Evolutionary conservation across 2,329 filamentous ascomycete species (phyloP).

Genomic region (Neonectria magnoliae): DNA sequence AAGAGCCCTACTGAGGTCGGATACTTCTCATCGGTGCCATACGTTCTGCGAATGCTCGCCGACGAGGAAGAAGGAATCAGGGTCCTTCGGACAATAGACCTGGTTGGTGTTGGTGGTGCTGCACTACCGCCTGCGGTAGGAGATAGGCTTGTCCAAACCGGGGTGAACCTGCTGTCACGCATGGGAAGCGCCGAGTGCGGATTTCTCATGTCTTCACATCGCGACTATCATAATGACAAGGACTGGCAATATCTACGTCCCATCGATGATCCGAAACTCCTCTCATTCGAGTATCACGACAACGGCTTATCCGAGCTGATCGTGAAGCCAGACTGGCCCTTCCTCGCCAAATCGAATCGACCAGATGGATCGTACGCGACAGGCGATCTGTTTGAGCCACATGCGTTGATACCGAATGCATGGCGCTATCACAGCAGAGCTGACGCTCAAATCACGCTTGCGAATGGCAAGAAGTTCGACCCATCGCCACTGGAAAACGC

Average conservation of each 20-base stretch:
- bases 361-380: conserved; percentile 70
- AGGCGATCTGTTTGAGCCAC: conserved; percentile 68
- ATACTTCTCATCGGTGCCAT: conserved; percentile 72
- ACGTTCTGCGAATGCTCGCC: conserved; percentile 64
- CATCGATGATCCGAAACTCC: conserved; percentile 40
- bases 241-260: conserved; percentile 70
- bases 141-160: conserved; percentile 58
- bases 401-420: conserved; percentile 60
- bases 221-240: conserved; percentile 62
- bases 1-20: conserved; percentile 47
- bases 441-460: conserved; percentile 69
- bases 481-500: conserved; percentile 68
- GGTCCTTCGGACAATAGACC: conserved; percentile 61
- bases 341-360: conserved; percentile 67
- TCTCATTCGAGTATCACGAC: conserved; percentile 58
- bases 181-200: conserved; percentile 75
- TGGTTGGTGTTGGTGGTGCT: conserved; percentile 72
- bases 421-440: conserved; percentile 72
- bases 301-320: conserved; percentile 63
- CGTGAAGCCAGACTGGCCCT: conserved; percentile 65
- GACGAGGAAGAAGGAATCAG: conserved; percentile 54
- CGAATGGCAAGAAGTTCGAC: conserved; percentile 76
- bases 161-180: conserved; percentile 67
- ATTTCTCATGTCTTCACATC: conserved; percentile 70
- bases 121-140: conserved; percentile 64